Base-by-base conservation (phyloP, 2,329 filamentous ascomycete species). In the Ophiostoma piceae region DNA sequence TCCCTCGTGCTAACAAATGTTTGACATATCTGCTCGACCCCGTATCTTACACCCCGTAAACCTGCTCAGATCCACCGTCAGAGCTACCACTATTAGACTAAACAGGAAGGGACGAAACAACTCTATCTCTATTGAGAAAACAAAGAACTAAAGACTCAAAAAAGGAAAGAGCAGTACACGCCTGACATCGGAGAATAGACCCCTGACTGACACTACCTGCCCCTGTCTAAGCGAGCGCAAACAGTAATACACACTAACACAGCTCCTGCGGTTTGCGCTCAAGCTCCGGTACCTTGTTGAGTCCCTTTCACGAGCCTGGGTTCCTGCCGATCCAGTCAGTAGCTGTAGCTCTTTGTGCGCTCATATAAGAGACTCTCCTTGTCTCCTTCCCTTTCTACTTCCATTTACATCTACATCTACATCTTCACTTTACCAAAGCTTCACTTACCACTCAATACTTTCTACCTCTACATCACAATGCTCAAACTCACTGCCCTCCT, bases 401-500 rank as follows among this genome's bases (percentile, higher is more conserved):
- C 8, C 4, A 9, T n/a, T 57, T n/a, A 11, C 8, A 11, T 22
- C 19, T 54, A n/a, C 26, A 29, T 54, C 43, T 47, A 19, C 19
- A 16, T n/a, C n/a, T 26, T 9, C 7, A 8, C 47, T 22, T 12
- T 26, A 29, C 9, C 3, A 7, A 37, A 6, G 11, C 57, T 29
- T 62, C 22, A 62, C 12, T 12, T 32, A 29, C n/a, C 2, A 5
- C 11, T 37, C 2, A 8, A 8, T 65, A 35, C 62, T 35, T 29
- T 54, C 29, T 37, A 4, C 35, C 57, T 54, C 29, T 37, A 4
- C 29, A 9, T 9, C 62, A 65, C 62, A 39, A 66, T 66, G 65
- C 7, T 66, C 39, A 41, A 66, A 19, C 37, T 66, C 7, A 47
- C 65, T 9, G n/a, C 65, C 67, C 76, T 84, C 71, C 78, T 79